These are phyloP conservation scores for Tylopilus cervinicoccineus DNA, from an alignment of 768 basidiomycete genomes.

Conservation along the genomic window DNA sequence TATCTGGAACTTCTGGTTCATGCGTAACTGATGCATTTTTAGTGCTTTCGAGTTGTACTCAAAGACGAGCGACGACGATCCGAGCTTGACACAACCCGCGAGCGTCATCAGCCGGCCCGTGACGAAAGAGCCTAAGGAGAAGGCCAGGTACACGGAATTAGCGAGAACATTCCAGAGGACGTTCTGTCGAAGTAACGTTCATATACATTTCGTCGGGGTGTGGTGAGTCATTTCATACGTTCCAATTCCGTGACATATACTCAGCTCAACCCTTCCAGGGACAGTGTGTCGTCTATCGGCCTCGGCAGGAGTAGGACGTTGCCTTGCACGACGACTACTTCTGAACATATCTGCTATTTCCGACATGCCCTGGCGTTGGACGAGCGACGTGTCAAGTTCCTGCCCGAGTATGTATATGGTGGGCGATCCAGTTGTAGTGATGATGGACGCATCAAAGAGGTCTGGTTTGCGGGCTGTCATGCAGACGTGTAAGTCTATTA, in stretches of 20 bases:
- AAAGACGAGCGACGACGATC: constrained; percentile 20
- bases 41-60: constrained; percentile 41
- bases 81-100: constrained; percentile 3
- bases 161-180: constrained; percentile 31
- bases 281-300: constrained; percentile 46
- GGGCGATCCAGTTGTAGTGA: constrained; percentile 12
- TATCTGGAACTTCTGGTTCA: background rate
- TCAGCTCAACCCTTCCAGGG: constrained; percentile 28
- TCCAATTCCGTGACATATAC: background rate
- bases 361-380: constrained; percentile 47
- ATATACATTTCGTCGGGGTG: constrained; percentile 42
- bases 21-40: background rate
- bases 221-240: constrained; percentile 30
- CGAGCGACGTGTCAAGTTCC: constrained; percentile 44
- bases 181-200: constrained; percentile 33
- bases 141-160: constrained; percentile 18
- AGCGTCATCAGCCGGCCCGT: constrained; percentile 7
- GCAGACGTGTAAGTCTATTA: constrained; percentile 34
- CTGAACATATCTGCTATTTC: constrained; percentile 38
- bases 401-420: constrained; percentile 40
- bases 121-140: constrained; percentile 10
- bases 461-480: constrained; percentile 42
- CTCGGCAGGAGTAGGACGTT: constrained; percentile 28
- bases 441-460: constrained; percentile 34
- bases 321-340: constrained; percentile 29